Evolutionary conservation across 2,329 filamentous ascomycete species (phyloP).

Genomic region (Boeremia exigua): DNA sequence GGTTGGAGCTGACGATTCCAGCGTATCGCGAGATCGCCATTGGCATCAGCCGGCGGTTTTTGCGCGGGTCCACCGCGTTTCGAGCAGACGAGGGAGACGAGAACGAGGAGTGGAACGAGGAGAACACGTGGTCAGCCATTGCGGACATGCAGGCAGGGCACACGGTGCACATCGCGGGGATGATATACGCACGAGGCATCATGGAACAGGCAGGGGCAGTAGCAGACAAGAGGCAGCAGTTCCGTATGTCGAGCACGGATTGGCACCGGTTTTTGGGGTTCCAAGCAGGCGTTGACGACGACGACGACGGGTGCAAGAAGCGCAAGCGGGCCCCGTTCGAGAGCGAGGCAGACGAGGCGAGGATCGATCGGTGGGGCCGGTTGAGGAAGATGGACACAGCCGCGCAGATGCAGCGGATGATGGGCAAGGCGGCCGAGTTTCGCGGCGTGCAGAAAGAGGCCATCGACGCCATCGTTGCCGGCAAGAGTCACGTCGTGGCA

Average conservation of each 20-base stretch:
- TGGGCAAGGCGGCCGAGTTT: not conserved
- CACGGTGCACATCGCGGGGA: constrained; percentile 14
- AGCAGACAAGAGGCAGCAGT: constrained; percentile 15
- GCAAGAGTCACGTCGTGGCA: constrained; percentile 2
- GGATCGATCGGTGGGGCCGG: not conserved
- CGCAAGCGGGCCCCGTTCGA: not conserved
- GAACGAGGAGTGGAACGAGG: constrained; percentile 13
- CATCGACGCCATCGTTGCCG: not conserved
- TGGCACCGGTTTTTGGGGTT: constrained; percentile 28
- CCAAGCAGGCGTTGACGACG: not conserved
- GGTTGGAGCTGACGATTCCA: constrained; percentile 14
- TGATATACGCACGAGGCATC: constrained; percentile 19
- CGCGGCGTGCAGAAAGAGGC: not conserved
- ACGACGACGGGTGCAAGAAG: not conserved
- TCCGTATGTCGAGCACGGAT: constrained; percentile 20
- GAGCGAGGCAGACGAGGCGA: not conserved
- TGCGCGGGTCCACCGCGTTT: constrained; percentile 20
- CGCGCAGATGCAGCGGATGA: not conserved
- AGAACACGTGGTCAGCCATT: constrained; percentile 8
- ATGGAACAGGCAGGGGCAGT: constrained; percentile 18
- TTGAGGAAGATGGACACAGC: not conserved
- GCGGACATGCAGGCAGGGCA: constrained; percentile 19
- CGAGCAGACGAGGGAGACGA: constrained; percentile 21
- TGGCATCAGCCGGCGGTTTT: constrained; percentile 25
- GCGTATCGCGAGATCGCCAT: constrained; percentile 25